Evolutionary conservation across 495 filamentous ascomycete species (phyloP), one percentile per base, ranked within the genome.

Genomic region (Podospora fimiseda): DNA sequence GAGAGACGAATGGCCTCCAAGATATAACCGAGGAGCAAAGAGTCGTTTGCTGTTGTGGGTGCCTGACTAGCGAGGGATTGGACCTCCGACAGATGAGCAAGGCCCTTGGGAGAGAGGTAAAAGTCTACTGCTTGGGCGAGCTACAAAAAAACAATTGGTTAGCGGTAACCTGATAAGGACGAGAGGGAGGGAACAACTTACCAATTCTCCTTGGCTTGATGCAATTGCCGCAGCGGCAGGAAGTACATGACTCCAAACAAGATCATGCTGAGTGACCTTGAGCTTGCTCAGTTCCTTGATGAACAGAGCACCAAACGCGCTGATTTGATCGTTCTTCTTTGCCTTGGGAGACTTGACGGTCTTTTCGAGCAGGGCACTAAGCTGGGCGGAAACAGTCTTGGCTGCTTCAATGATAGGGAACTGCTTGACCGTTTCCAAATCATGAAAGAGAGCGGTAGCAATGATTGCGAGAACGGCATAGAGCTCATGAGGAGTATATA

Each of bases 401-500:
- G 86, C 79, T 2, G 82, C 84, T 43, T 82, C 74, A 42, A 80
- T 74, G 44, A 90, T 38, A 0, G 79, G 72, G 66, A 80, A 82
- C 8, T 72, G 71, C 53, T 76, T 78, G 43, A 68, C 70, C 0
- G 77, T 67, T 41, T 83, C 80, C 0, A 67, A 50, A 18, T 75
- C 70, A 33, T 64, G 69, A 61, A 78, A 82, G 42, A 81, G 67
- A 22, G 60, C 63, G 14, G 65, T 70, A 61, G 82, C 90, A 50
- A 90, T 76, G 22, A 83, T 74, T 0, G 86, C 75, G 6, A 94
- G 70, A n/a, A 84, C 80, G 67, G 80, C 82, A 67, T 89, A 90
- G 53, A 93, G 69, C 68, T 93, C 87, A 36, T 91, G 80, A 58
- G 88, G 85, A 7, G 81, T 87, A 70, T 89, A 91, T 30, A 89